Base-by-base conservation (phyloP, 1,139 yeast species). In the Hyphopichia khmerensis region DNA sequence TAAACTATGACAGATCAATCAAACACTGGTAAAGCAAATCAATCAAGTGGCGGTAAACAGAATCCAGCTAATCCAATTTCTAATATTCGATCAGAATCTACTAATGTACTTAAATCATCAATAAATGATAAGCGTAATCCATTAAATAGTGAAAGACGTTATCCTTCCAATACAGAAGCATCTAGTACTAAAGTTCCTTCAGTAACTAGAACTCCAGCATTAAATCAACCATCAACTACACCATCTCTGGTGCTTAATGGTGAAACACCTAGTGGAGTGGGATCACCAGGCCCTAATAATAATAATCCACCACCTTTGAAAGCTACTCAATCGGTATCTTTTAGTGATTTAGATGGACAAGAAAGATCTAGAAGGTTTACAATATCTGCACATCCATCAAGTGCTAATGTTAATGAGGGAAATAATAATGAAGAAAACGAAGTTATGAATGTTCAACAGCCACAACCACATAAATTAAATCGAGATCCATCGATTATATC, bases 341-440 rank as follows among this genome's bases (percentile, higher is more conserved):
- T 73, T 47, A 60, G 67, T 31, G 73, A 69, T 40, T 51, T 62
- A 42, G 74, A 72, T 35, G 52, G 50, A 27, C 71, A 62, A 44
- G 79, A 73, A 39, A 59, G 71, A 35, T 56, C 71, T 17, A 53
- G 78, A 41, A 52, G 79, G 38, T 72, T 73, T 53, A 73, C 79
- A 11, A 73, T 73, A 18, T 63, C 73, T 8, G 73, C 79, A 2
- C 77, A 73, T 43, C 79, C 79, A 3, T 65, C 69, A 1, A 43
- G 59, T 4, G 55, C 50, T 3, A 63, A 51, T 43, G 43, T 64
- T n/a, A 39, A 55, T 4, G 27, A 17, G 5, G 33, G 17, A 4
- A 11, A 14, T 18, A 21, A 5, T 24, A 32, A 7, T 13, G n/a
- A 8, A n/a, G 32, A 29, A 5, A 15, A 21, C 3, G 29, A 26